Conservation (phyloP, 139 green algal species). For the Chlorella sp. region DNA sequence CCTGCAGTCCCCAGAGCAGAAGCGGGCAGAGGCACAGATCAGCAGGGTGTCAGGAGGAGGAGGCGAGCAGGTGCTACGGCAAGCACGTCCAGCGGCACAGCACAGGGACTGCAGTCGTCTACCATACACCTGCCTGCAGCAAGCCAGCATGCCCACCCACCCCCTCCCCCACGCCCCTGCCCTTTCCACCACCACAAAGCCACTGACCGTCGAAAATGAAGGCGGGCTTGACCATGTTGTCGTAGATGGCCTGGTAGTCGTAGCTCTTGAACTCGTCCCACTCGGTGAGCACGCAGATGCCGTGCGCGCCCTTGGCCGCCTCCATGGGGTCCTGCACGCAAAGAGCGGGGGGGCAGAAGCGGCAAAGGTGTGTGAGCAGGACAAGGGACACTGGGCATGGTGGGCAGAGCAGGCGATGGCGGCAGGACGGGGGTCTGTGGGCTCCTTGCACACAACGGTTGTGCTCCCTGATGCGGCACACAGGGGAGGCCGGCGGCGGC, state of each 20-base stretch:
- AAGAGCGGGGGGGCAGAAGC: not conserved
- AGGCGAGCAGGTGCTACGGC: constrained; percentile 67
- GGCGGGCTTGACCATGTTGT: constrained; percentile 97
- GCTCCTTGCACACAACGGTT: not conserved
- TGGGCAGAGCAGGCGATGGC: not conserved
- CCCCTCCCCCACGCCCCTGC: too few species aligned
- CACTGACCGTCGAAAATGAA: constrained; percentile 95
- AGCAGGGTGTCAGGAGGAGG: not conserved
- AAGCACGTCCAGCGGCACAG: constrained; percentile 95
- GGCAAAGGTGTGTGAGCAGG: not conserved
- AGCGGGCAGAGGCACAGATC: too few species aligned
- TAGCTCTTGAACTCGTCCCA: constrained; percentile 98
- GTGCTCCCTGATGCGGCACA: not conserved
- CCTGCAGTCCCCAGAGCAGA: constrained; percentile 28
- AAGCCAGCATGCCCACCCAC: too few species aligned
- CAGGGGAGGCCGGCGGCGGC: not conserved
- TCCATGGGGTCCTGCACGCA: constrained; percentile 61
- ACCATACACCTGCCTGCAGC: constrained; percentile 88
- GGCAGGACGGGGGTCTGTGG: not conserved
- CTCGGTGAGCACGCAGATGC: constrained; percentile 95
- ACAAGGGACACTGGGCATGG: not conserved
- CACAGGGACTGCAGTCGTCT: constrained; percentile 97
- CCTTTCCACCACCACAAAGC: too few species aligned
- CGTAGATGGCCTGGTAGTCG: constrained; percentile 72
- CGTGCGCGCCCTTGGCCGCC: constrained; percentile 83